Evolutionary conservation across 176 grass and related monocot species (phyloP).

Genomic region (Oryza meridionalis): DNA sequence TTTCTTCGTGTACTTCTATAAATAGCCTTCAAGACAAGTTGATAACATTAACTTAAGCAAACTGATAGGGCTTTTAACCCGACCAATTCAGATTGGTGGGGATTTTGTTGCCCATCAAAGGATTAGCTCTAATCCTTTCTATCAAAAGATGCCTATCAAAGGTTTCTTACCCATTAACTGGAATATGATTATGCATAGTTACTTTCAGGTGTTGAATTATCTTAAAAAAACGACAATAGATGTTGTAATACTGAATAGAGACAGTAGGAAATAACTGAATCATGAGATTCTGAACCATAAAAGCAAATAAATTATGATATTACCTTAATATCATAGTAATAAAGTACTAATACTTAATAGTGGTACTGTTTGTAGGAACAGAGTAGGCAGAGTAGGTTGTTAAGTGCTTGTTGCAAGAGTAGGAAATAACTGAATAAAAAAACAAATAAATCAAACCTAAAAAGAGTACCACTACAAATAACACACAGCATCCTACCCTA

Average conservation of each 20-base stretch:
- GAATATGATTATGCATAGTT: neutral
- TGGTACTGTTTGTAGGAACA: too few relatives aligned
- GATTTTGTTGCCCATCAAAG: neutral
- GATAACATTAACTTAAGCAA: slow-evolving; percentile 32
- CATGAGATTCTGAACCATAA: too few relatives aligned
- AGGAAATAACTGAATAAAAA: neutral
- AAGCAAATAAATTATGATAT: too few relatives aligned
- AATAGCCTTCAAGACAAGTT: slow-evolving; percentile 26
- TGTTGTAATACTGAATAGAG: neutral
- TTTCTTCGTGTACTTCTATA: slow-evolving; percentile 10
- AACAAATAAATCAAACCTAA: neutral
- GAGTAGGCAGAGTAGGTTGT: too few relatives aligned
- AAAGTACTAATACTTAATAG: too few relatives aligned
- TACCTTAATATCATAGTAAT: too few relatives aligned
- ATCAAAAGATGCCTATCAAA: too few relatives aligned
- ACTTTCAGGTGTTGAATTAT: neutral
- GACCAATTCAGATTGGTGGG: neutral
- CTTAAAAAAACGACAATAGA: neutral
- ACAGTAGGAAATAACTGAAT: neutral
- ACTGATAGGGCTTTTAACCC: neutral
- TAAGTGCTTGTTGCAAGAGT: neutral
- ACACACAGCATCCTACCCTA: slow-evolving; percentile 1
- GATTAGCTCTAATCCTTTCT: too few relatives aligned
- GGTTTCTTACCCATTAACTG: neutral
- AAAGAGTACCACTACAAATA: slow-evolving; percentile 16